Conservation (phyloP, 345 rosid genomes). For the Lumnitzera littorea region DNA sequence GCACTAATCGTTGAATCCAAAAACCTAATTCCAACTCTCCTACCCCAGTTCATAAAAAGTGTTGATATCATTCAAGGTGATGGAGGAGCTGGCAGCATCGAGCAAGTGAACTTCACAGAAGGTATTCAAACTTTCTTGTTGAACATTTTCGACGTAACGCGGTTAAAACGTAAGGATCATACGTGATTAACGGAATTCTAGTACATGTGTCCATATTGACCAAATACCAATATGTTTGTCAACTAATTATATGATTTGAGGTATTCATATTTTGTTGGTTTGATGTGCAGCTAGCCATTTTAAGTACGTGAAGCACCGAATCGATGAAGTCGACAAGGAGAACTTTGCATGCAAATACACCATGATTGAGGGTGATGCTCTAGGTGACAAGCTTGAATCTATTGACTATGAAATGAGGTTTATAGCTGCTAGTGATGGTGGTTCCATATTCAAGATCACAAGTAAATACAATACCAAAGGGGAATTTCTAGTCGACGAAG, state of each 20-base stretch:
- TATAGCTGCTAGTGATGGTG: slow-evolving; percentile 18
- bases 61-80: slow-evolving; percentile 17
- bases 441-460: slow-evolving; percentile 11
- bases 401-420: slow-evolving; percentile 23
- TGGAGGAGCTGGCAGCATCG: slow-evolving; percentile 31
- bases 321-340: slow-evolving; percentile 10
- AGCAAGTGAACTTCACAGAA: slow-evolving; percentile 22
- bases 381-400: slow-evolving; percentile 18
- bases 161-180: no score
- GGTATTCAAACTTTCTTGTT: slow-evolving; percentile 4
- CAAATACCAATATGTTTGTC: not conserved
- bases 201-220: not conserved
- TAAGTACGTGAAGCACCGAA: slow-evolving; percentile 17
- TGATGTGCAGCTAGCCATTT: slow-evolving; percentile 11
- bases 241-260: not conserved
- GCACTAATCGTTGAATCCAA: slow-evolving; percentile 18
- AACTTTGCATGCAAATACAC: slow-evolving; percentile 14
- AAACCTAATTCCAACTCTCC: slow-evolving; percentile 15
- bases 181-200: not conserved
- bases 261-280: not conserved
- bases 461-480: slow-evolving; percentile 21
- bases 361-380: slow-evolving; percentile 23
- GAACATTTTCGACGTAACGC: no score
- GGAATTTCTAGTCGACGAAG: slow-evolving; percentile 9
- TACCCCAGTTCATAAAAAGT: slow-evolving; percentile 19